A percentile compares a stretch with the other conserved stretches of the same genome.
Conservation (phyloP, 768 basidiomycete genomes). For the Leccinum uliginosum region DNA sequence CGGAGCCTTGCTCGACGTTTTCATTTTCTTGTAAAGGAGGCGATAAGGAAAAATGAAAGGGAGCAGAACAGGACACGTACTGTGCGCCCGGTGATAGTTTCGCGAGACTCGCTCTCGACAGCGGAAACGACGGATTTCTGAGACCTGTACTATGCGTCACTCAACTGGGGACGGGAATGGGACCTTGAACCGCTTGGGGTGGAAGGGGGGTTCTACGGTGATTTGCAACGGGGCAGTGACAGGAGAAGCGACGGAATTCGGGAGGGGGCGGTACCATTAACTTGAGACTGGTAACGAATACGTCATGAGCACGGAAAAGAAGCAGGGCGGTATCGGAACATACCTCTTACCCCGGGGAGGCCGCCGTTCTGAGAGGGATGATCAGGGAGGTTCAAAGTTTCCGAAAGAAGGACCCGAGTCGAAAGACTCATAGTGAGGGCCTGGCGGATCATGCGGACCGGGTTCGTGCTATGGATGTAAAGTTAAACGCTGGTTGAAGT, state of each 20-base stretch:
- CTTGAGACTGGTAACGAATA: constrained; percentile 12
- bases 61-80: constrained; percentile 4
- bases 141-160: constrained; percentile 22
- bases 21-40: constrained; percentile 13
- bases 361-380: constrained; percentile 21
- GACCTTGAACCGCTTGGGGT: constrained; percentile 33
- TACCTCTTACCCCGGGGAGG: constrained; percentile 25
- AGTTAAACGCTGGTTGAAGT: constrained; percentile 9
- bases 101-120: constrained; percentile 28
- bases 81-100: constrained; percentile 23
- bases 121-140: constrained; percentile 28
- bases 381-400: constrained; percentile 63
- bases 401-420: constrained; percentile 74
- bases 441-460: constrained; percentile 65
- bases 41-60: background rate
- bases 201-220: constrained; percentile 41
- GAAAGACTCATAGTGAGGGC: constrained; percentile 68
- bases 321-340: constrained; percentile 6
- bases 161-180: constrained; percentile 30
- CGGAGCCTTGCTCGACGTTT: constrained; percentile 17
- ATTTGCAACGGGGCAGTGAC: constrained; percentile 46
- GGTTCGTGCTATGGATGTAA: constrained; percentile 47
- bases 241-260: constrained; percentile 49
- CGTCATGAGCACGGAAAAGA: constrained; percentile 11
- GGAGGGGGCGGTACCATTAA: constrained; percentile 38